A percentile compares a stretch with the other conserved stretches of the same genome.
phyloP scores from a whole-genome alignment of 331 rosid species.

The Acacia pycnantha region DNA sequence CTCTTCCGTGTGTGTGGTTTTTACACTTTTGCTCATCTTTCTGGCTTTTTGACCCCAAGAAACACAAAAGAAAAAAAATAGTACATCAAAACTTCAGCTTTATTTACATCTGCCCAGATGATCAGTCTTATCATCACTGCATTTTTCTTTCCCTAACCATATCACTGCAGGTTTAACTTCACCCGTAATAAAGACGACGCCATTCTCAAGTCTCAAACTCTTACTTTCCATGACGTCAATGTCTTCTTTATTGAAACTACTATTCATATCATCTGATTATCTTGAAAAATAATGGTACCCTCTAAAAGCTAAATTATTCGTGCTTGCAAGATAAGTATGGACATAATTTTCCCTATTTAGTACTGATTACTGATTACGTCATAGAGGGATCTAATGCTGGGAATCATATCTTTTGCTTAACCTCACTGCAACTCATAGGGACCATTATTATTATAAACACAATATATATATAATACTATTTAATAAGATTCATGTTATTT shows the following conservation, averaged over 20 bases:
- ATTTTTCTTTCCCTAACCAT: not conserved
- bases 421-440: not conserved
- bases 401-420: constrained; percentile 30
- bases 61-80: not conserved
- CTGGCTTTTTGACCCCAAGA: not conserved
- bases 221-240: not conserved
- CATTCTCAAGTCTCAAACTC: not conserved
- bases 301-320: not conserved
- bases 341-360: not conserved
- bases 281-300: not conserved
- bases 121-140: not conserved
- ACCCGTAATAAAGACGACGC: not conserved
- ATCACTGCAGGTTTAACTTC: not conserved
- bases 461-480: too few species aligned
- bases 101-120: not conserved
- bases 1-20: not conserved
- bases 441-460: too few species aligned
- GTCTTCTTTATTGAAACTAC: not conserved
- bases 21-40: not conserved
- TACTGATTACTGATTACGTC: not conserved
- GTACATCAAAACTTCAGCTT: not conserved
- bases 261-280: not conserved
- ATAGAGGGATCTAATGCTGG: not conserved
- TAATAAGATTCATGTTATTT: too few species aligned
- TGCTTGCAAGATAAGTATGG: not conserved